Evolutionary conservation across 1,139 yeast species (phyloP).

Genomic region (Lodderomyces pseudojiufengensis): DNA sequence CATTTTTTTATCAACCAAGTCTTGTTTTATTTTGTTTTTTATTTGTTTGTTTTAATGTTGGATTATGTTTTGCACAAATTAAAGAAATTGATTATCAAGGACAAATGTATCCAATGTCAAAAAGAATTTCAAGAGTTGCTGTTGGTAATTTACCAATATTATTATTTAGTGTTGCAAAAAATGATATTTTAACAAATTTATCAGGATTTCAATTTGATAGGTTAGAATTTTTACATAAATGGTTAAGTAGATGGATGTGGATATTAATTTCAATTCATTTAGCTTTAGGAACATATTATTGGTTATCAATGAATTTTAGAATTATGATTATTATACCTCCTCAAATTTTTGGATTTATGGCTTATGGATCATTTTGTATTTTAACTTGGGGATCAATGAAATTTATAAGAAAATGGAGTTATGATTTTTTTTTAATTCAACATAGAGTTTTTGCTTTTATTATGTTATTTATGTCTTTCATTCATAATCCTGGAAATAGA

Average conservation of each 20-base stretch:
- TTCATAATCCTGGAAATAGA: conserved; percentile 38
- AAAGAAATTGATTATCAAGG: conserved; percentile 40
- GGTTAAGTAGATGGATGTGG: conserved; percentile 45
- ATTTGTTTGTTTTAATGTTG: conserved; percentile 26
- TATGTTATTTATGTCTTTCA: conserved; percentile 41
- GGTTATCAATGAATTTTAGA: conserved; percentile 37
- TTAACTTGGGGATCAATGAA: conserved; percentile 37
- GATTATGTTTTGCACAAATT: conserved; percentile 27
- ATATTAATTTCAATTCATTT: conserved; percentile 36
- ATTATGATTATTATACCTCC: conserved; percentile 50
- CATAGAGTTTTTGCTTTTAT: conserved; percentile 42
- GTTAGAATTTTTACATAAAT: conserved; percentile 37
- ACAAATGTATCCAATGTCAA: conserved; percentile 36
- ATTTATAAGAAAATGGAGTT: conserved; percentile 37
- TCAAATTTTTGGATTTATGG: conserved; percentile 49
- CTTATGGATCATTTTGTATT: conserved; percentile 35
- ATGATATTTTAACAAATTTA: conserved; percentile 36
- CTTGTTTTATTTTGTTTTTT: conserved; percentile 24
- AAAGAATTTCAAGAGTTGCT: conserved; percentile 40
- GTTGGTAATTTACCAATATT: conserved; percentile 40
- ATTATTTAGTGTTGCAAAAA: conserved; percentile 33
- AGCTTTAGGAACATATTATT: conserved; percentile 29
- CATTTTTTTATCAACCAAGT: conserved; percentile 41
- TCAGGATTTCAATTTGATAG: conserved; percentile 45
- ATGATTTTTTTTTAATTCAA: conserved; percentile 43